A percentile compares a stretch with the other conserved stretches of the same genome.
Evolutionary conservation across 2,329 filamentous ascomycete genomes (phyloP).

Genomic region (Bisporella sp.): DNA sequence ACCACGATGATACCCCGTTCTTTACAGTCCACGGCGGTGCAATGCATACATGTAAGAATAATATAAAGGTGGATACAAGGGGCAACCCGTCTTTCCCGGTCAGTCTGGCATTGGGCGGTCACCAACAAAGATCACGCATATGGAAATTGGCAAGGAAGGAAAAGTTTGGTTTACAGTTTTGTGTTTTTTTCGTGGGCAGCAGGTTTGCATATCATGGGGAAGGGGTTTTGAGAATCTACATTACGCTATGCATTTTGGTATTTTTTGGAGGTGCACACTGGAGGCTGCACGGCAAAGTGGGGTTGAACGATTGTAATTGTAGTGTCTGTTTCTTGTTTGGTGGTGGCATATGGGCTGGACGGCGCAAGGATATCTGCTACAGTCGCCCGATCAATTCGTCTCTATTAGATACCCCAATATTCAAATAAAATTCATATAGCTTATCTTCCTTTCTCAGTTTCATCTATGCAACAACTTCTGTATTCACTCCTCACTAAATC

Average conservation of each 20-base stretch:
- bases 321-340: not conserved
- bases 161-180: conserved; percentile 1
- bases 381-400: not conserved
- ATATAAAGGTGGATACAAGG: conserved; percentile 11
- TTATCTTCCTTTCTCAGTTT: no score
- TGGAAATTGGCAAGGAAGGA: conserved; percentile 2
- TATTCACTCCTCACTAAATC: no score
- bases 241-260: not conserved
- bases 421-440: no score
- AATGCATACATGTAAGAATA: conserved; percentile 7
- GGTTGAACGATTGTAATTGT: not conserved
- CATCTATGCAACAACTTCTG: no score
- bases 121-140: not conserved
- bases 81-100: conserved; percentile 7
- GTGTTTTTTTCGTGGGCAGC: not conserved
- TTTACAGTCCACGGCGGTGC: conserved; percentile 4
- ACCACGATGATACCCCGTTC: conserved; percentile 9
- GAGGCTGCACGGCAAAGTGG: not conserved
- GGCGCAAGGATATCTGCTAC: not conserved
- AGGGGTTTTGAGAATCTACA: not conserved
- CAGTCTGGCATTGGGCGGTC: conserved; percentile 9
- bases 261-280: not conserved
- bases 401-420: not conserved
- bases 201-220: not conserved
- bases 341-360: not conserved